These are phyloP conservation scores for Lichtheimia ramosa DNA, from an alignment of 371 early-diverging fungal genomes.

Conservation along the genomic window DNA sequence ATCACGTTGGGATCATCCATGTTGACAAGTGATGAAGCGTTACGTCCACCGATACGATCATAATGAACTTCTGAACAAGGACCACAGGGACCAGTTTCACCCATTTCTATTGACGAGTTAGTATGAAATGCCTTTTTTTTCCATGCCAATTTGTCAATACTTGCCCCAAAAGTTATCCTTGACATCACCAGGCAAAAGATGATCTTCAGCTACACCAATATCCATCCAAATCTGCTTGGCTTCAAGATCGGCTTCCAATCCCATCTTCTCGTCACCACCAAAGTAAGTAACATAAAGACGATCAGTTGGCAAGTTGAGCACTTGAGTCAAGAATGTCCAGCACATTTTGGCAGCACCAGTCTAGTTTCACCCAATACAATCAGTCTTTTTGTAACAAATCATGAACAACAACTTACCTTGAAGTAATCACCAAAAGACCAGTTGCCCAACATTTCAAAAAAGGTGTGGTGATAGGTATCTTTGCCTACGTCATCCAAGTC, in stretches of 20 bases:
- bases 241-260: constrained; percentile 89
- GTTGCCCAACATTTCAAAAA: constrained; percentile 99
- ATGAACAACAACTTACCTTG: constrained; percentile 65
- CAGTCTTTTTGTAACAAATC: neutral
- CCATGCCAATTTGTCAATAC: neutral
- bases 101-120: constrained; percentile 81
- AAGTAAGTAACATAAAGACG: constrained; percentile 99
- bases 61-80: constrained; percentile 99
- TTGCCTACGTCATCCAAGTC: constrained; percentile 99
- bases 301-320: constrained; percentile 83
- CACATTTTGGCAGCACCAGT: constrained; percentile 77
- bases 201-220: constrained; percentile 83
- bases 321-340: constrained; percentile 95
- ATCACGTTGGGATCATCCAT: constrained; percentile 99
- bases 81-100: constrained; percentile 99
- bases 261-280: constrained; percentile 87
- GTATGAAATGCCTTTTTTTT: neutral
- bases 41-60: constrained; percentile 97
- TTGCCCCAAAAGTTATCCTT: constrained; percentile 99
- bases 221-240: constrained; percentile 94
- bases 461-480: constrained; percentile 99
- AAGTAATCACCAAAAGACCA: constrained; percentile 99
- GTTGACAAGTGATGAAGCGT: constrained; percentile 96
- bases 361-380: constrained; percentile 6
- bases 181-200: constrained; percentile 86